phyloP scores from a whole-genome alignment of 2,329 filamentous ascomycete genomes.

The Ilyonectria destructans region DNA sequence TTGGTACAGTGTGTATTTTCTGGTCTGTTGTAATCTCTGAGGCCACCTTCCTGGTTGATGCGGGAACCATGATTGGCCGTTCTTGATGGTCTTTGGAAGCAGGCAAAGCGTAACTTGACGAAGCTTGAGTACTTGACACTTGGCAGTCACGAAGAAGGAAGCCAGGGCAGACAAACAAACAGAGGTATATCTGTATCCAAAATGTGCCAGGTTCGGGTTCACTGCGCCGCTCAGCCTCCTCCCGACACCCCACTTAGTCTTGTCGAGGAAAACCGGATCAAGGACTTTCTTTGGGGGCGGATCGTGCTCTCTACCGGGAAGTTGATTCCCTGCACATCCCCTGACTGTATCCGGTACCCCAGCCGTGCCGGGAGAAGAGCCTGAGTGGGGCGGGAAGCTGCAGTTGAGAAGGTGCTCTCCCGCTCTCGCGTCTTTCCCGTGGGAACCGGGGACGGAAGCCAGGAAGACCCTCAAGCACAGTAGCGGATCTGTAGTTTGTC shows the following conservation, averaged over 20 bases:
- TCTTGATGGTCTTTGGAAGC: not conserved
- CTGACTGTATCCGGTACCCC: constrained; percentile 1
- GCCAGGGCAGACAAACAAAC: not conserved
- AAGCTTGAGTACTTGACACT: not conserved
- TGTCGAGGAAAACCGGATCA: not conserved
- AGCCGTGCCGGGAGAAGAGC: not conserved
- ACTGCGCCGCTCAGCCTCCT: not conserved
- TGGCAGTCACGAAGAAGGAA: not conserved
- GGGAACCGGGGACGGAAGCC: too few species aligned
- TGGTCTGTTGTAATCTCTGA: not conserved
- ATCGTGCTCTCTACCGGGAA: not conserved
- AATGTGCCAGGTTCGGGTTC: not conserved
- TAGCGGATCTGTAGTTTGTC: too few species aligned
- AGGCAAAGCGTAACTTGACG: not conserved
- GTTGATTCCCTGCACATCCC: not conserved
- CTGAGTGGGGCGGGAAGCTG: not conserved
- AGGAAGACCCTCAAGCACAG: too few species aligned
- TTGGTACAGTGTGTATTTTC: constrained; percentile 1
- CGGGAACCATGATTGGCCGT: not conserved
- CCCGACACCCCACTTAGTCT: not conserved
- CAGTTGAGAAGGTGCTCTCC: not conserved
- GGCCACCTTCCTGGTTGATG: not conserved
- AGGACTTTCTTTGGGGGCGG: constrained; percentile 4
- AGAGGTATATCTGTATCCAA: not conserved
- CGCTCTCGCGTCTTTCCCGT: not conserved